Base-by-base conservation (phyloP, 2,329 filamentous ascomycete genomes). In the Venturia carpophila region DNA sequence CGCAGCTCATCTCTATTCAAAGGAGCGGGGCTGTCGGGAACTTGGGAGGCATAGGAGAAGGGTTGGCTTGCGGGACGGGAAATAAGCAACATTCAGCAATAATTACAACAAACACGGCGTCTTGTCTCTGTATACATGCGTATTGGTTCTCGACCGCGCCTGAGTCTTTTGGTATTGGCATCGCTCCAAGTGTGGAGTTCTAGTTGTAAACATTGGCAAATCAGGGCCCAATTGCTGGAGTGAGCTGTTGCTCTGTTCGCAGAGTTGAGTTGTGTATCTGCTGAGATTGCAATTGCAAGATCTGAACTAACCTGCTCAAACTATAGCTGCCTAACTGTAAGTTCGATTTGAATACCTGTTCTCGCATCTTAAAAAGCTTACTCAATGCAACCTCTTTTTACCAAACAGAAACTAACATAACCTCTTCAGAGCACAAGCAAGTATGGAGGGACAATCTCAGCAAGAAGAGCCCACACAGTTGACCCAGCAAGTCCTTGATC, bases 401-500 rank as follows among this genome's bases (percentile, higher is more conserved):
- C 21, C 10, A 30, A 27, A 27, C 24, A 27, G 21, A 27, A 2
- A 52, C 52, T 58, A 30, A 58, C 52, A 56, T 34, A 1, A 6
- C 30, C 30, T 5, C 24, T 37, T 58, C 30, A 37, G 19, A 37
- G 2, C 5, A 34, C 30, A 58, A 58, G 52, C 27, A 7, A 58
- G 17, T 21, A 58, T 58, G 52, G 52, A 58, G 15, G 2, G 6
- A 34, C 52, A 24, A 61, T 27, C 60, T n/a, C 30, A 27, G 60
- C 39, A 61, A 42, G 60, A 69, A 66, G 71, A 81, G 66, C 77
- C 76, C 24, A 86, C 84, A 11, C 83, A 85, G 68, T 87, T 88
- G 65, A 96, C 92, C 19, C 92, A 96, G 74, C 87, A 86, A 73
- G 85, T 89, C 71, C 79, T 92, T 69, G 92, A 97, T 74, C 91